Conservation (phyloP, 2,329 filamentous ascomycete genomes). For the Tolypocladium inflatum region DNA sequence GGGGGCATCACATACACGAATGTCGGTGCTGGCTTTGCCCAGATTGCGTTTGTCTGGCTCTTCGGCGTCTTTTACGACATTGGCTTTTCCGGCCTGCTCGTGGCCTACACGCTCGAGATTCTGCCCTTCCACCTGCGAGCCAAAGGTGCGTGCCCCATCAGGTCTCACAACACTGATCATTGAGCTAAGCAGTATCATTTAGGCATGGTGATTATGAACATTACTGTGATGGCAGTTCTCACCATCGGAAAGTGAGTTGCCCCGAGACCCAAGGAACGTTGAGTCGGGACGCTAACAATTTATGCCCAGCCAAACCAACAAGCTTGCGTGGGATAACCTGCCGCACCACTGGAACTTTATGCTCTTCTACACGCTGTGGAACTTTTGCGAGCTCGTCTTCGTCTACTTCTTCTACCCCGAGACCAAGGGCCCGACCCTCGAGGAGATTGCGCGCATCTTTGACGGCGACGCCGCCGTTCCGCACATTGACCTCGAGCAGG, state of each 20-base stretch:
- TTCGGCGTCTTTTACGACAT: constrained; percentile 52
- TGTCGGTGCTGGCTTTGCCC: constrained; percentile 37
- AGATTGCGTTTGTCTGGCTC: constrained; percentile 49
- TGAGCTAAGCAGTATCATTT: neutral
- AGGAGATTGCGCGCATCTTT: constrained; percentile 36
- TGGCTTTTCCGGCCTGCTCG: constrained; percentile 47
- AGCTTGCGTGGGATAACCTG: constrained; percentile 50
- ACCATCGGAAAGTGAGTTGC: constrained; percentile 48
- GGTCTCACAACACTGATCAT: neutral
- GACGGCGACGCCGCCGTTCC: constrained; percentile 53
- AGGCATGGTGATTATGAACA: constrained; percentile 55
- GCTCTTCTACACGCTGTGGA: constrained; percentile 57
- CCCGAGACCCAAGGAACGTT: too few relatives aligned
- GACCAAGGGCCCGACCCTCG: constrained; percentile 61
- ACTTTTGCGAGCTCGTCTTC: constrained; percentile 49
- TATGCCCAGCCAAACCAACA: constrained; percentile 43
- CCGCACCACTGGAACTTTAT: constrained; percentile 56
- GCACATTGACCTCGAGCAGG: constrained; percentile 43
- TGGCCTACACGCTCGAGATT: constrained; percentile 49
- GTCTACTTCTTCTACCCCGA: constrained; percentile 61
- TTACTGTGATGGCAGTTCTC: constrained; percentile 51
- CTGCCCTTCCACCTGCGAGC: constrained; percentile 48
- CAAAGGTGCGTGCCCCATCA: constrained; percentile 27
- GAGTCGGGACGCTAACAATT: neutral
- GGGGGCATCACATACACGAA: constrained; percentile 24